Base-by-base conservation (phyloP, 2,329 filamentous ascomycete species). In the Cladosporium austrohemisphaericum region DNA sequence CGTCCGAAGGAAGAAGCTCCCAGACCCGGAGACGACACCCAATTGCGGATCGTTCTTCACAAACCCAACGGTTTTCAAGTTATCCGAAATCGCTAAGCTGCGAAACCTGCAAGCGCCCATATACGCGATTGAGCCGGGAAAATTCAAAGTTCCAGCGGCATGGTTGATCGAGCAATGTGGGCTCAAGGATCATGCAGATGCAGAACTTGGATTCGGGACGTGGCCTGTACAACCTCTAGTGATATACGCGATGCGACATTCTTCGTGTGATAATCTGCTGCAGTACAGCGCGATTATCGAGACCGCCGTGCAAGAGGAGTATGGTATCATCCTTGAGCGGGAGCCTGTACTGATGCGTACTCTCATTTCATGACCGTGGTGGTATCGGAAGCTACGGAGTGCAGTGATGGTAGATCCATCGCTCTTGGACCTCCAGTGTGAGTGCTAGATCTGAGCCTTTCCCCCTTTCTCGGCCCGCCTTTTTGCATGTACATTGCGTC, bases 11-110 rank as follows among this genome's bases (percentile, higher is more conserved):
- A 14, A 13, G 22, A 44, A 44, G 41, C 28, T 44, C 1, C 41
- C 41, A 32, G 41, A 44, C 23, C 28, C 41, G n/a, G 41, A 13
- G 8, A 8, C 18, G 2, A 10, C 25, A 1, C 28, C 41, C 13
- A 44, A 44, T 9, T 44, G 41, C n/a, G 41, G 41, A 3, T 44
- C 41, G 5, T 44, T 44, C 41, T 44, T 44, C 41, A 44, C 41
- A 2, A 44, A 44, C 13, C 41, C 41, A 1, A 10, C 25, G 1
- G 4, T 44, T 9, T 32, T 14, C 1, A 19, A n/a, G 28, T 19
- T 8, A 33, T n/a, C 3, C n/a, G n/a, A n/a, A n/a, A 19, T 44
- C 2, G 8, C 13, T 2, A 23, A 8, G 1, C n/a, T 44, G n/a
- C 26, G 26, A 7, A 22, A 10, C 13, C 10, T 28, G 28, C 5